Evolutionary conservation across 139 green algal genomes (phyloP), one percentile per base, ranked within the genome.

Genomic region (Klebsormidium nitens): DNA sequence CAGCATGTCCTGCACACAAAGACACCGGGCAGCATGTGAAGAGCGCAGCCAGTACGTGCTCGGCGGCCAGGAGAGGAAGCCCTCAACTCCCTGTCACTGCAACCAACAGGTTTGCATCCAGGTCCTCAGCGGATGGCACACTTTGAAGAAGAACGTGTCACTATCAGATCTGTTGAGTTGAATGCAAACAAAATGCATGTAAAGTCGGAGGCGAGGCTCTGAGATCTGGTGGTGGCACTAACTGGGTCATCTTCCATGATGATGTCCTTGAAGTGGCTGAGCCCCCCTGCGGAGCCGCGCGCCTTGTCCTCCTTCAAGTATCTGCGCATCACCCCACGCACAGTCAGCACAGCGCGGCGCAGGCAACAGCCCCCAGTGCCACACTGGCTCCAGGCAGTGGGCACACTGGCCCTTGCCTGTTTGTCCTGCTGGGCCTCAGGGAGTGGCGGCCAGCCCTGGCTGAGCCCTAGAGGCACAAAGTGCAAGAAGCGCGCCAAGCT

Each of bases 251-350:
- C 75, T 38, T 82, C 64, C 5, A 82, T 39, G 44, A 82, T 49
- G 35, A 75, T 35, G 34, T 82, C 69, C 35, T 58, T 59, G 44
- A 82, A 82, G 52, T 78, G 44, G 52, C 79, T 26, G 26, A 82
- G 32, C 14, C 75, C 75, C 23, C 75, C 75, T 8, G 75, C 75
- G 2, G 75, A 82, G 11, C 75, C 75, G 40, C 69, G 29, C 3
- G 61, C 48, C 55, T 68, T 77, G 50, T 71, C 38, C 63, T 82
- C 75, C 36, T 64, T 52, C 32, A 82, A 34, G 37, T 82, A 82
- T 55, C 69, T 74, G 35, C 23, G 1, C 23, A 29, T 61, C 35
- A 34, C 17, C 19, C 14, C 26, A 64, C 14, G 29, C 56, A 48
- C 17, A 58, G 56, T 58, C 28, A 58, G 19, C 56, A 64, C 56